Evolutionary conservation across 805 yeast species (phyloP), one percentile per base, ranked within the genome.

Genomic region (Metschnikowia arizonensis): DNA sequence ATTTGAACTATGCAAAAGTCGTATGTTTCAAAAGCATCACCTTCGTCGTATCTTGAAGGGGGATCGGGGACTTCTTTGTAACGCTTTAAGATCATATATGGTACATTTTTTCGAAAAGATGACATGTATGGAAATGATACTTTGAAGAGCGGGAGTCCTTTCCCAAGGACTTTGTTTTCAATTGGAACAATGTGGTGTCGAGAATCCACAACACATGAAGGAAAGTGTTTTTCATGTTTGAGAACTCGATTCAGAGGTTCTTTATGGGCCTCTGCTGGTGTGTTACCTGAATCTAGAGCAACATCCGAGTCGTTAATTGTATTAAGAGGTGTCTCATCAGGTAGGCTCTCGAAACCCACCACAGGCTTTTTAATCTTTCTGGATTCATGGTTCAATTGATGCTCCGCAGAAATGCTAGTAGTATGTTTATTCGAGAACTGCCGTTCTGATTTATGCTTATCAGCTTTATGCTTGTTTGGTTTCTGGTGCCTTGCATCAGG

Each of bases 121-220:
- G 71, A 57, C 62, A 69, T 53, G 54, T 68, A 67, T 2, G 75
- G 74, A 1, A 61, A 60, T 19, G 54, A 52, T 11, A 69, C 46
- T 49, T 63, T 69, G 49, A 70, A 58, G 8, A 70, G 44, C 0
- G 76, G 76, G 33, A 68, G 51, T 0, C 74, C 74, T 21, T 49
- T 11, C 2, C 74, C 74, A 47, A 53, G 53, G 12, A 50, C 34
- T 37, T 66, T 67, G 41, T 60, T 55, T 8, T 56, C 64, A 5
- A 63, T 43, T 0, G 73, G 73, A 0, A 69, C 53, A 3, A 66
- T 57, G 47, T 66, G 72, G 7, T 46, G 50, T 42, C 72, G 46
- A 4, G 60, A 35, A 46, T 67, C 73, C 7, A 64, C 54, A 6
- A 47, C 48, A 37, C 32, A 28, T 2, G 33, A 26, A 28, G 17